These are phyloP conservation scores for Pyrenochaeta sp. DNA, from an alignment of 2,329 filamentous ascomycete species.

Conservation along the genomic window DNA sequence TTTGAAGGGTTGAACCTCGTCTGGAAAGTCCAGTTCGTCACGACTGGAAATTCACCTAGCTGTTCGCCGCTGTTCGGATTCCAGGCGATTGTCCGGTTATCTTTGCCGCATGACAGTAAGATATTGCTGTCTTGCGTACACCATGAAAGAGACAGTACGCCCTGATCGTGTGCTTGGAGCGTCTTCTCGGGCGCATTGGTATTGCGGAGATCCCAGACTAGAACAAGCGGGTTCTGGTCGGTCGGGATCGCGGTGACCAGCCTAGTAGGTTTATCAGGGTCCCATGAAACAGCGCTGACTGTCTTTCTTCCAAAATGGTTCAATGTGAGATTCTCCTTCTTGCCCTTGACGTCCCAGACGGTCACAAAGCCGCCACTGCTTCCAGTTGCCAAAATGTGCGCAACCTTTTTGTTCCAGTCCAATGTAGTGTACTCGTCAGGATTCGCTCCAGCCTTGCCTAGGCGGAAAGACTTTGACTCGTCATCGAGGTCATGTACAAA, in stretches of 20 bases:
- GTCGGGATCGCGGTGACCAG: conserved; percentile 91
- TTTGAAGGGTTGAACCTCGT: conserved; percentile 94
- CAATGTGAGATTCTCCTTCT: conserved; percentile 94
- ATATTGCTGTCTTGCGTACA: conserved; percentile 89
- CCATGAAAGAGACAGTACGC: conserved; percentile 94
- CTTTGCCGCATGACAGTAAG: conserved; percentile 92
- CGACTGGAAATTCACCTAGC: conserved; percentile 92
- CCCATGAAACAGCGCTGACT: conserved; percentile 96
- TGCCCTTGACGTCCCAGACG: conserved; percentile 97
- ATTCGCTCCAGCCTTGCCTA: conserved; percentile 87
- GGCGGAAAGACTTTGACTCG: conserved; percentile 82
- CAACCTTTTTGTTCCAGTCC: conserved; percentile 98
- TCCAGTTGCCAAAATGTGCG: conserved; percentile 94
- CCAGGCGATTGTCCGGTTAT: conserved; percentile 95
- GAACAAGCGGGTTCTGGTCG: conserved; percentile 85
- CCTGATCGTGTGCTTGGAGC: conserved; percentile 91
- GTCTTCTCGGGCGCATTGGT: conserved; percentile 92
- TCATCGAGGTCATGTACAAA: conserved; percentile 97
- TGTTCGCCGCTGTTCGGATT: conserved; percentile 90
- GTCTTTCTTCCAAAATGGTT: conserved; percentile 90
- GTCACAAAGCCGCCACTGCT: conserved; percentile 94
- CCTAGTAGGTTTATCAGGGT: conserved; percentile 91
- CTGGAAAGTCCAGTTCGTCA: conserved; percentile 99
- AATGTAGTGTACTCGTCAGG: conserved; percentile 95
- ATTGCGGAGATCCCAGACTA: conserved; percentile 95